Evolutionary conservation across 2,329 filamentous ascomycete genomes (phyloP).

Genomic region (Alternaria arborescens): DNA sequence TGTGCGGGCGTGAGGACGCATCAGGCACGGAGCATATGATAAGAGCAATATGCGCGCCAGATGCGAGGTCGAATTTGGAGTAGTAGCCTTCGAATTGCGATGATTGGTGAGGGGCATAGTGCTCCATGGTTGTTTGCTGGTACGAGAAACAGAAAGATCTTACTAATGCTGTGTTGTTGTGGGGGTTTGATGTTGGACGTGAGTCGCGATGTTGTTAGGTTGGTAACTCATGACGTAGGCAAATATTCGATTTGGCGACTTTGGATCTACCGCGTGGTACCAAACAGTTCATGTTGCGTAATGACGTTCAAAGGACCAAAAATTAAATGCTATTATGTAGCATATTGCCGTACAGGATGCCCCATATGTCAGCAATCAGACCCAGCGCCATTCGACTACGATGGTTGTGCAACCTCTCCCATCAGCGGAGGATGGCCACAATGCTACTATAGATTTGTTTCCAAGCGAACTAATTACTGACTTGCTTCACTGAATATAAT

Average conservation of each 20-base stretch:
- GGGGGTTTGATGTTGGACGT: not conserved
- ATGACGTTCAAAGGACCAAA: not conserved
- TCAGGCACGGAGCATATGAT: slow-evolving; percentile 58
- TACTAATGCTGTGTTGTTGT: not conserved
- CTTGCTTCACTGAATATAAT: not conserved
- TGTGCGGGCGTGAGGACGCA: slow-evolving; percentile 53
- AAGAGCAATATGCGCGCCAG: slow-evolving; percentile 56
- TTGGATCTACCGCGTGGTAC: not conserved
- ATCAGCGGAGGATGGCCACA: not conserved
- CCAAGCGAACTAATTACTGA: not conserved
- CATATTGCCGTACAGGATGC: not conserved
- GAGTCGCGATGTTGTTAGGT: not conserved
- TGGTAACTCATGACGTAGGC: slow-evolving; percentile 33
- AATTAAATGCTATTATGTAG: not conserved
- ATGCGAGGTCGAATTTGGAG: slow-evolving; percentile 59
- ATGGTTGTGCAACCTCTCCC: not conserved
- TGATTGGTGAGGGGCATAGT: slow-evolving; percentile 53
- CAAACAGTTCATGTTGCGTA: not conserved
- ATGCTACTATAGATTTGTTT: not conserved
- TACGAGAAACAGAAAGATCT: not conserved
- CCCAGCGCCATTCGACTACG: not conserved
- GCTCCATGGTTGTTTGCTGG: slow-evolving; percentile 46
- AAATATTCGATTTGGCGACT: not conserved
- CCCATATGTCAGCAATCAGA: not conserved
- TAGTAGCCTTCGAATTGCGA: slow-evolving; percentile 61